Evolutionary conservation across 2,329 filamentous ascomycete species (phyloP).

Genomic region (Sporothrix variecibatus): DNA sequence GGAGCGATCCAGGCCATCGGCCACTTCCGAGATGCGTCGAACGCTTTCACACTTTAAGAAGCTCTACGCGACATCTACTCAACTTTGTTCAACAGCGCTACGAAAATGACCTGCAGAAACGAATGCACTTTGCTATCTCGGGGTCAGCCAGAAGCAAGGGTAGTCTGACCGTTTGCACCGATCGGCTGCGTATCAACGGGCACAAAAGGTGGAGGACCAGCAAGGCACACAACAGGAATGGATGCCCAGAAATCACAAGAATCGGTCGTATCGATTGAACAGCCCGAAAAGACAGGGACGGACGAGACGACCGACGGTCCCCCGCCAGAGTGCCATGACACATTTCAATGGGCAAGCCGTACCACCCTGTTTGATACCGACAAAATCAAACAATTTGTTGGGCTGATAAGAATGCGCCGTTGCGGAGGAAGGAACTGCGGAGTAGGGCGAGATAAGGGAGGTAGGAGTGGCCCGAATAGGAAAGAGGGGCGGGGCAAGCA

Average conservation of each 20-base stretch:
- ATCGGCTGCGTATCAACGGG: background rate
- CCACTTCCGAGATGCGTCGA: slow-evolving; percentile 22
- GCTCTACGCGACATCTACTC: background rate
- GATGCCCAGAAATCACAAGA: background rate
- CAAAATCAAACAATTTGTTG: background rate
- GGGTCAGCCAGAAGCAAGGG: background rate
- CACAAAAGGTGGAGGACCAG: background rate
- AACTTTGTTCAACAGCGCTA: background rate
- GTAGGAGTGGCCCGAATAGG: background rate
- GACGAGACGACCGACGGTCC: background rate
- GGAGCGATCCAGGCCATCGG: slow-evolving; percentile 17
- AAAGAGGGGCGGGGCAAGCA: slow-evolving; percentile 13
- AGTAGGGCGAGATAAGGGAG: slow-evolving; percentile 11
- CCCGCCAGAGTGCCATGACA: slow-evolving; percentile 8
- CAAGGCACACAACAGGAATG: background rate
- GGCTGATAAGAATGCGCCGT: background rate
- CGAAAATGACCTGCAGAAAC: background rate
- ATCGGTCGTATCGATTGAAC: slow-evolving; percentile 9
- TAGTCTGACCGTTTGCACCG: background rate
- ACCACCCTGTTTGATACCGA: too few relatives aligned
- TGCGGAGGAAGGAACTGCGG: background rate
- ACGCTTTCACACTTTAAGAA: background rate
- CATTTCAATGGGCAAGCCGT: background rate
- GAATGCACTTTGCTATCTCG: background rate
- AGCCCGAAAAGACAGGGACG: background rate